phyloP scores from a whole-genome alignment of 306 rosid species.

The Corylus avellana region DNA sequence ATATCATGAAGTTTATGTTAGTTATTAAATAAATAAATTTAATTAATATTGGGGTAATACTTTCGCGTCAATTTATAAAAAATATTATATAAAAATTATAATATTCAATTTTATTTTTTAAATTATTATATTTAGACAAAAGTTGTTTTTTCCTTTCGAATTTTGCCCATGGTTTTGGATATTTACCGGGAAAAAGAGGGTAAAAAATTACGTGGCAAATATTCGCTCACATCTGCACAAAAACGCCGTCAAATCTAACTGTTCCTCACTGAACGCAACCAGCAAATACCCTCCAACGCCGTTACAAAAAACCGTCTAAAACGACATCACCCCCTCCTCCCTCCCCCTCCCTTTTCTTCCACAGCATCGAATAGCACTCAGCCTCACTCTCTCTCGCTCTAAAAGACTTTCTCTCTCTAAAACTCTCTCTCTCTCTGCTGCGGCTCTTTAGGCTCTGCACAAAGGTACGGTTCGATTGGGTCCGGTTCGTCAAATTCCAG shows the following conservation, averaged over 20 bases:
- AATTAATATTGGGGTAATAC: too few species aligned
- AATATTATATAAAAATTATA: too few species aligned
- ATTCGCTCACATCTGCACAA: neutral
- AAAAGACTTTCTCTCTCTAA: slow-evolving; percentile 11
- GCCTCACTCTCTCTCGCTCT: slow-evolving; percentile 17
- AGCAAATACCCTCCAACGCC: slow-evolving; percentile 16
- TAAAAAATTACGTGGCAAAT: neutral
- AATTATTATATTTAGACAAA: neutral
- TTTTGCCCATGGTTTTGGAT: neutral
- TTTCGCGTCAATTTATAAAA: too few species aligned
- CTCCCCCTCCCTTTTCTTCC: neutral
- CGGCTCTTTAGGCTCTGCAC: neutral
- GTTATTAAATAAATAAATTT: too few species aligned
- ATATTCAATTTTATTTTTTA: too few species aligned
- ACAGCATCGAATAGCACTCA: slow-evolving; percentile 10
- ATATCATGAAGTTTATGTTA: too few species aligned
- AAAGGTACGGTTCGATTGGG: slow-evolving; percentile 21
- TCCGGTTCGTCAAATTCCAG: slow-evolving; percentile 2
- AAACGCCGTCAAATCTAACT: slow-evolving; percentile 30
- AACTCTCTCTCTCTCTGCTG: slow-evolving; percentile 17
- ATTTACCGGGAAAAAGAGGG: neutral
- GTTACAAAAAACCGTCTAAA: slow-evolving; percentile 31
- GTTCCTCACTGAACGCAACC: neutral
- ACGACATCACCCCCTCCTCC: slow-evolving; percentile 14
- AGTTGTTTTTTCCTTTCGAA: neutral